Percentiles rank a stretch among this genome's conserved stretches.
phyloP scores from a whole-genome alignment of 73 alveolate genomes.

The Durusdinium trenchii region DNA sequence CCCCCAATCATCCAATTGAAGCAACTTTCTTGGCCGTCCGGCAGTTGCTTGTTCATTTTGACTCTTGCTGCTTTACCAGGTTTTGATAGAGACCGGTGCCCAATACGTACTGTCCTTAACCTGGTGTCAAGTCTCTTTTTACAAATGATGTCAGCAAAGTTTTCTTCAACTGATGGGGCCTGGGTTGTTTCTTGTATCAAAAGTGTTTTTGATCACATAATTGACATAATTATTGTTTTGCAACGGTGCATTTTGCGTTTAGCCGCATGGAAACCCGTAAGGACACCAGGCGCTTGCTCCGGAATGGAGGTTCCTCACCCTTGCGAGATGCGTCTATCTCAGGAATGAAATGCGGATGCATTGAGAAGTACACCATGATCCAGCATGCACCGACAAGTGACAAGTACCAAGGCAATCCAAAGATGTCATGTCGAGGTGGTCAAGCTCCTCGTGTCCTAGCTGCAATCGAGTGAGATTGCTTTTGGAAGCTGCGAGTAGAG shows the following conservation, averaged over 20 bases:
- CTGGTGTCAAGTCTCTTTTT: neutral
- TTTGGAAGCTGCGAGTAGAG: no score
- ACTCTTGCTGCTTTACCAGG: neutral
- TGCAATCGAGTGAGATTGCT: neutral
- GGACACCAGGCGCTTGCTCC: constrained; percentile 42
- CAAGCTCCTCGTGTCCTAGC: constrained; percentile 43
- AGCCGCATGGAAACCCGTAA: neutral
- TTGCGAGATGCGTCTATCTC: constrained; percentile 7
- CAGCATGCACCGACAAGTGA: neutral
- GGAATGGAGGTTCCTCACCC: constrained; percentile 63
- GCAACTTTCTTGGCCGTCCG: neutral
- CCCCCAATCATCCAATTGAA: neutral
- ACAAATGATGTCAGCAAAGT: neutral
- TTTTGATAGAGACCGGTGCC: constrained; percentile 66
- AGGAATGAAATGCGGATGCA: neutral
- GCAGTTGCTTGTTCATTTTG: neutral
- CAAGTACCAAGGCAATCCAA: constrained; percentile 47
- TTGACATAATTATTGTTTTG: neutral
- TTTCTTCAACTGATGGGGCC: no score
- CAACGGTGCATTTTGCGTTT: neutral
- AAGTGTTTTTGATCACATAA: neutral
- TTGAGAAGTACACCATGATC: no score
- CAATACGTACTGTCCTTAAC: constrained; percentile 7
- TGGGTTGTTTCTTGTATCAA: neutral
- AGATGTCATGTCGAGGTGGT: constrained; percentile 74